Evolutionary conservation across 2,329 filamentous ascomycete species (phyloP), one percentile per base, ranked within the genome.

Genomic region (Colletotrichum limetticola): DNA sequence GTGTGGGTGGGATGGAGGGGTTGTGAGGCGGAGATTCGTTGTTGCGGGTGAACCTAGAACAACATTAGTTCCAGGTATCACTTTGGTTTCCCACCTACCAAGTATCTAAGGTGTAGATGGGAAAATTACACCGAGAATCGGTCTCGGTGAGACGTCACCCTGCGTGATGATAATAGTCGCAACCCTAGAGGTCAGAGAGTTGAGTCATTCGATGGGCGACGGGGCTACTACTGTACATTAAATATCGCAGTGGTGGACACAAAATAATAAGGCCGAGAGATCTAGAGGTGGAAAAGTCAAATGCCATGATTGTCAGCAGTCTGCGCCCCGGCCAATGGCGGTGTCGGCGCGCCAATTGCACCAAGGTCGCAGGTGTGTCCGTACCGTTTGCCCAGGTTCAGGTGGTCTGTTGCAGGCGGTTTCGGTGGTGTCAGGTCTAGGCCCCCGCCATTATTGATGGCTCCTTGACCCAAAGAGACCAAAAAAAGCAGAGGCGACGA

Each of bases 221-320:
- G 28, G 52, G 37, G 55, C 46, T 65, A 32, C 32, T 35, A 35
- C 32, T 35, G 32, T 35, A 53, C 55, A 66, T 60, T 56, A 66
- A 70, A 72, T 72, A 66, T 70, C 66, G 57, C 70, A 72, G 58
- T 60, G 52, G 32, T 35, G 62, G 14, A 42, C 37, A 56, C 30
- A 30, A 52, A 52, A 65, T 46, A 65, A 65, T 73, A 73, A 73
- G 71, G 71, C 71, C 71, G 71, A 73, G 61, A 70, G 19, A 63
- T 71, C 49, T 70, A 55, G 35, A 64, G 71, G 53, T 61, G 66
- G 66, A 65, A 72, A 72, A 72, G 66, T 57, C 49, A 65, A 72
- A 72, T 70, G 55, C 60, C 70, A 61, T 70, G 60, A 53, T 57
- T 63, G 70, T 69, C 70, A 71, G 65, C 68, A 62, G 58, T 42